Evolutionary conservation across 148 eudicot genomes (phyloP).

Genomic region (Vaccinium macrocarpon): DNA sequence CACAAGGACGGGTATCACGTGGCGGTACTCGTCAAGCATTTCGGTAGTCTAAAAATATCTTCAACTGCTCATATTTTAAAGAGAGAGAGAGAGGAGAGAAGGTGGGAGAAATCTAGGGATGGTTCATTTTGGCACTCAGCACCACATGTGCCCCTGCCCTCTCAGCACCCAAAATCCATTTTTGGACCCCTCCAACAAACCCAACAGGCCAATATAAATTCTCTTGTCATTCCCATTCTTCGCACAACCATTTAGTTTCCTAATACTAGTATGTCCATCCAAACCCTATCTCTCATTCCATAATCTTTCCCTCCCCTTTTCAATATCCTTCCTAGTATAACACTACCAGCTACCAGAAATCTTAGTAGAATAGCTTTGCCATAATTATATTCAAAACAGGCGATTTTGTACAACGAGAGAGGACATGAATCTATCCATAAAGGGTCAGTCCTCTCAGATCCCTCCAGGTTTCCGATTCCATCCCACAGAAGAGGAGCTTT

Average conservation of each 20-base stretch:
- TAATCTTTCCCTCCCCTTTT: background rate
- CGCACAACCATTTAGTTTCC: background rate
- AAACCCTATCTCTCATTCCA: background rate
- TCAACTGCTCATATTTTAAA: too few relatives aligned
- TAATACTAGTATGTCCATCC: background rate
- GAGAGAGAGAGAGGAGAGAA: too few relatives aligned
- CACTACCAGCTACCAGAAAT: too few relatives aligned
- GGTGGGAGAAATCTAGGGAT: too few relatives aligned
- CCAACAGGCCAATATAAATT: background rate
- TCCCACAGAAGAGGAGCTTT: constrained; percentile 67
- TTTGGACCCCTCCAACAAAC: background rate
- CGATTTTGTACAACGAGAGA: background rate
- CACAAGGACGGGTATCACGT: too few relatives aligned
- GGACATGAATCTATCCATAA: constrained; percentile 44
- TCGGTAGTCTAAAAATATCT: too few relatives aligned
- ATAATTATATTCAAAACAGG: background rate
- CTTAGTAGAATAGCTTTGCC: background rate
- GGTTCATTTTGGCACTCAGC: too few relatives aligned
- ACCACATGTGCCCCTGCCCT: too few relatives aligned
- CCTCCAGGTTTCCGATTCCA: constrained; percentile 69
- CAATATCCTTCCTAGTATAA: too few relatives aligned
- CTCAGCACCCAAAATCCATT: background rate
- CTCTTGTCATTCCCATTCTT: background rate
- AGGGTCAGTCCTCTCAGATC: constrained; percentile 42
- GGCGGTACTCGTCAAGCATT: too few relatives aligned